These are phyloP conservation scores for Chlamydomonas incerta DNA, from an alignment of 139 green algal genomes.

Conservation along the genomic window DNA sequence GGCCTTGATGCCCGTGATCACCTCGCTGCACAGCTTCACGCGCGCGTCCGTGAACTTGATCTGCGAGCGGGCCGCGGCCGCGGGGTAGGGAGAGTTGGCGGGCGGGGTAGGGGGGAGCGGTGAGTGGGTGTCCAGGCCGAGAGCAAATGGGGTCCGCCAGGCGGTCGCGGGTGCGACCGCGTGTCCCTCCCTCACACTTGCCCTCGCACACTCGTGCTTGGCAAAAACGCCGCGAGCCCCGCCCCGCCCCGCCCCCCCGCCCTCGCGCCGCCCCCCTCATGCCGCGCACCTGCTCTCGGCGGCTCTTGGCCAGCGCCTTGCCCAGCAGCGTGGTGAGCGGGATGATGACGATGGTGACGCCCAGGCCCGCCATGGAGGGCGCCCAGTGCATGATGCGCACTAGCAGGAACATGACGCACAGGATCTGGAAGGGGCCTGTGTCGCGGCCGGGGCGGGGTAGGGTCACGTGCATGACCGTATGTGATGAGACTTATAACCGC, in stretches of 20 bases:
- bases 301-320: slow-evolving; percentile 60
- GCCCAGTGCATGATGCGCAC: slow-evolving; percentile 71
- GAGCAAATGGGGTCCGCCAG: no score
- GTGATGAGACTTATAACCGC: no score
- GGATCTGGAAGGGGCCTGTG: slow-evolving; percentile 67
- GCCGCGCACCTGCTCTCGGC: not conserved
- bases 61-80: not conserved
- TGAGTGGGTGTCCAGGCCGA: not conserved
- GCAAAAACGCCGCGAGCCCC: no score
- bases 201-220: no score
- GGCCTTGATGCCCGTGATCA: slow-evolving; percentile 91
- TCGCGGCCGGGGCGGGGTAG: not conserved
- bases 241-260: no score
- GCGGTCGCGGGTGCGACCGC: no score
- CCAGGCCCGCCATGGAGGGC: slow-evolving; percentile 79
- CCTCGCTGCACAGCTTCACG: slow-evolving; percentile 84
- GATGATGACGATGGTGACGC: slow-evolving; percentile 82
- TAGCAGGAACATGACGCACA: slow-evolving; percentile 82
- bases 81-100: not conserved
- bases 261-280: no score
- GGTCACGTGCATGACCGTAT: no score
- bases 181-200: no score
- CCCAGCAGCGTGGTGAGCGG: slow-evolving; percentile 77
- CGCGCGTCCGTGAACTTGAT: slow-evolving; percentile 79
- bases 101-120: no score